Percentiles rank a stretch among this genome's conserved stretches.
phyloP scores from a whole-genome alignment of 257 asterid species.

The Prunella vulgaris region DNA sequence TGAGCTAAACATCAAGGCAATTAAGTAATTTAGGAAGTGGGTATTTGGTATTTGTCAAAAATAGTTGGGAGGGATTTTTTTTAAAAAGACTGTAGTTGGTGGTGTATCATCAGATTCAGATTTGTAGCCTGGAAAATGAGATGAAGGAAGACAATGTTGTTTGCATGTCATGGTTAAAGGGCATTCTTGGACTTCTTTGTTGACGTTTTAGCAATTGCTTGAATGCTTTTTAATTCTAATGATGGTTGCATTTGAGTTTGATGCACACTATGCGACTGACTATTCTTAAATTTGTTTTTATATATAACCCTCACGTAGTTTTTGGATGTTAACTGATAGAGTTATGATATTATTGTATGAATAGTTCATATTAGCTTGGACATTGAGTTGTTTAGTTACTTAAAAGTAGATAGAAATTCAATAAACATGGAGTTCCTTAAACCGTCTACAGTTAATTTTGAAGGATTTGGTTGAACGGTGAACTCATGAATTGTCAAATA shows the following conservation, averaged over 20 bases:
- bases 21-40: conserved; percentile 15
- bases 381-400: background rate
- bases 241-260: conserved; percentile 1
- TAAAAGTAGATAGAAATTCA: conserved; percentile 2
- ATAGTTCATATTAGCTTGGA: background rate
- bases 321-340: background rate
- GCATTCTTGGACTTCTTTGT: background rate
- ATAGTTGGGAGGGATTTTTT: background rate
- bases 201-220: background rate
- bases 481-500: background rate
- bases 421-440: background rate
- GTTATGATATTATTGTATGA: background rate
- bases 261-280: background rate
- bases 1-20: conserved; percentile 8
- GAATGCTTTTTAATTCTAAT: background rate
- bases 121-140: conserved; percentile 14
- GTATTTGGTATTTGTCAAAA: background rate
- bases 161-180: conserved; percentile 8
- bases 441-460: background rate
- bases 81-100: background rate
- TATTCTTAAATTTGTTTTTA: background rate
- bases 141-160: background rate
- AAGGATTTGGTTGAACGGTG: background rate
- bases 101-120: conserved; percentile 22
- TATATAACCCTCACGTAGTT: background rate